A percentile compares a stretch with the other conserved stretches of the same genome.
These are phyloP conservation scores for Umbilicaria muhlenbergii DNA, from an alignment of 495 filamentous ascomycete genomes.

Conservation along the genomic window DNA sequence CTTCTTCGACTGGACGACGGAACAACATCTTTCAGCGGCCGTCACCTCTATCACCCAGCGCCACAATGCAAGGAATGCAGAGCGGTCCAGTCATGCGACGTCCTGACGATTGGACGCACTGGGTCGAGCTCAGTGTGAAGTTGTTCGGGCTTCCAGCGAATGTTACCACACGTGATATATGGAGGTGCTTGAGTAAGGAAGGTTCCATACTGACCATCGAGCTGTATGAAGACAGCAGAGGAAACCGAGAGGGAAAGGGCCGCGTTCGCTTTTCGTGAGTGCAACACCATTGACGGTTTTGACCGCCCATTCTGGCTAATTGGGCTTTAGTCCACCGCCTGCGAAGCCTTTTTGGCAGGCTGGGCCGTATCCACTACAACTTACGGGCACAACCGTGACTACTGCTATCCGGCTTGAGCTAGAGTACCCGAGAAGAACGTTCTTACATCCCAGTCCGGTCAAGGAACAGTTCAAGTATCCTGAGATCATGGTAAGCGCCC, in stretches of 20 bases:
- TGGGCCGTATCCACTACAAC: conserved; percentile 14
- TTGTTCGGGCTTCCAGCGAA: conserved; percentile 20
- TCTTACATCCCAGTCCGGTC: conserved; percentile 9
- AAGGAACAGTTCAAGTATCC: conserved; percentile 7
- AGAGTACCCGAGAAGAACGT: conserved; percentile 1
- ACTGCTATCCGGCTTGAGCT: conserved; percentile 13
- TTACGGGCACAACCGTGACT: conserved; percentile 2
- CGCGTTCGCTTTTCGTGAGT: conserved; percentile 30
- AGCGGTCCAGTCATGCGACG: background rate
- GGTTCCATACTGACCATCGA: conserved; percentile 29
- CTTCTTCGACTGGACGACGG: too few species aligned
- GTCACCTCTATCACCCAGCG: too few species aligned
- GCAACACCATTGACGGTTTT: background rate
- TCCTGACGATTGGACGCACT: conserved; percentile 20
- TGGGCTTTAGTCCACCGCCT: conserved; percentile 25
- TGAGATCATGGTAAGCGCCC: conserved; percentile 9
- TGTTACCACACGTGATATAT: conserved; percentile 20
- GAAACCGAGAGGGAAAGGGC: conserved; percentile 14
- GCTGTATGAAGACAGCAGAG: conserved; percentile 23
- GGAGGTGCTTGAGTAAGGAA: conserved; percentile 23
- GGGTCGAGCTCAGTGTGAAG: conserved; percentile 24
- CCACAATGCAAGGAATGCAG: too few species aligned
- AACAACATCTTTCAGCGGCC: too few species aligned
- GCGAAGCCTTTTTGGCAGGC: conserved; percentile 22
- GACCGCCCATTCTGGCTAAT: background rate